Evolutionary conservation across 805 yeast species (phyloP).

Genomic region (Candida vaughaniae): DNA sequence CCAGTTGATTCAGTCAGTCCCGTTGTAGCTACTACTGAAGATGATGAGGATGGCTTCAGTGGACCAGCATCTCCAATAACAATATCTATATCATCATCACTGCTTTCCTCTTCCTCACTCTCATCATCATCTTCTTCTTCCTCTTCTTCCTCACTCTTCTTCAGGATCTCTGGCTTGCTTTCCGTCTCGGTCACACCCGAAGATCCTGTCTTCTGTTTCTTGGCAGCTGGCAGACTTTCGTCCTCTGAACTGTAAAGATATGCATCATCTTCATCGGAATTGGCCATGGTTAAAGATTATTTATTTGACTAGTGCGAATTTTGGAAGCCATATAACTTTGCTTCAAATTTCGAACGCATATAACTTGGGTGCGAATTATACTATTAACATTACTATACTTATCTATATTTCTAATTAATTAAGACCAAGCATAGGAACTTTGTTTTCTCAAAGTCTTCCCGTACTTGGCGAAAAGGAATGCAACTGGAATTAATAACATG

Average conservation of each 20-base stretch:
- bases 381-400: no score
- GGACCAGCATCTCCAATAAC: conserved; percentile 53
- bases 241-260: conserved; percentile 61
- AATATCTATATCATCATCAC: conserved; percentile 77
- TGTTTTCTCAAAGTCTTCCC: conserved; percentile 38
- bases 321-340: no score
- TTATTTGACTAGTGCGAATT: conserved; percentile 8
- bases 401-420: no score
- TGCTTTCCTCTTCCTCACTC: conserved; percentile 44
- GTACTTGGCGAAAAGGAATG: conserved; percentile 48
- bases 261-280: conserved; percentile 59
- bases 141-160: conserved; percentile 29
- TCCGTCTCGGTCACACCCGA: conserved; percentile 14
- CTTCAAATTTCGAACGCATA: no score
- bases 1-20: conserved; percentile 11
- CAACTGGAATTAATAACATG: conserved; percentile 52
- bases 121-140: conserved; percentile 44
- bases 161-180: neutral
- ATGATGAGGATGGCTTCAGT: conserved; percentile 21
- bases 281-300: conserved; percentile 4
- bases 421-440: conserved; percentile 27
- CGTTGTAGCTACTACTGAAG: conserved; percentile 17
- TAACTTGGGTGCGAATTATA: no score
- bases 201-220: conserved; percentile 13
- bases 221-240: conserved; percentile 27